Percentiles rank a stretch among this genome's conserved stretches.
Evolutionary conservation across 1,284 basidiomycete genomes (phyloP).

Genomic region (Earliella scabrosa): DNA sequence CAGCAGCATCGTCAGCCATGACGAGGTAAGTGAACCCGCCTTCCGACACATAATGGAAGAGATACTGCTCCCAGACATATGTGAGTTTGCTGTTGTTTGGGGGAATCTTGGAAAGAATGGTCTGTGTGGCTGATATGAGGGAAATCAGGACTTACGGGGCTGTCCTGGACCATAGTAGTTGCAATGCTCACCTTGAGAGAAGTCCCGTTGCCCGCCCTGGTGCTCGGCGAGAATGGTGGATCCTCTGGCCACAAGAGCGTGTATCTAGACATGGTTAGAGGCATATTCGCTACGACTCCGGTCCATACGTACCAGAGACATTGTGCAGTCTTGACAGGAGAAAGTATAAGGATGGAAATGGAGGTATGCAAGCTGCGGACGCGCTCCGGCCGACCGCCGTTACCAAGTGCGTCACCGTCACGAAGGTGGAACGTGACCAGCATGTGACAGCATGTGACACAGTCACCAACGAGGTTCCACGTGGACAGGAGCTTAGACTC

Average conservation of each 20-base stretch:
- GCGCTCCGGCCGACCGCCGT: slow-evolving; percentile 2
- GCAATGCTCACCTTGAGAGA: slow-evolving; percentile 73
- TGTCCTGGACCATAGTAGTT: background rate
- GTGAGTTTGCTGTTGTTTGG: slow-evolving; percentile 94
- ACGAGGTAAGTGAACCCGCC: slow-evolving; percentile 88
- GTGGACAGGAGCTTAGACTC: slow-evolving; percentile 18
- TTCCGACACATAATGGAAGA: slow-evolving; percentile 95
- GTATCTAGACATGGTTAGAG: slow-evolving; percentile 55
- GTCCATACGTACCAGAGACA: slow-evolving; percentile 42
- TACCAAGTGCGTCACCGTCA: slow-evolving; percentile 23
- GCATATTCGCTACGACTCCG: no score
- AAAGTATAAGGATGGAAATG: background rate
- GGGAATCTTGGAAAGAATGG: slow-evolving; percentile 93
- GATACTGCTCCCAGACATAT: slow-evolving; percentile 94
- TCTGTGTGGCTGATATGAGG: slow-evolving; percentile 72
- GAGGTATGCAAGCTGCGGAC: background rate
- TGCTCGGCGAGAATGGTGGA: slow-evolving; percentile 84
- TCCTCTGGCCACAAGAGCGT: slow-evolving; percentile 86
- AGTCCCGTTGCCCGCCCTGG: slow-evolving; percentile 77
- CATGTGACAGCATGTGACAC: background rate
- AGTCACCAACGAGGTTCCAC: slow-evolving; percentile 17
- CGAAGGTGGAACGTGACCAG: background rate
- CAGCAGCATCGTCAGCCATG: slow-evolving; percentile 92
- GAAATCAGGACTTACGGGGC: background rate
- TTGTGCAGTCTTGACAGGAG: slow-evolving; percentile 25